A percentile compares a stretch with the other conserved stretches of the same genome.
These are phyloP conservation scores for Citeromyces nyonsensis DNA, from an alignment of 805 yeast species.

Conservation along the genomic window DNA sequence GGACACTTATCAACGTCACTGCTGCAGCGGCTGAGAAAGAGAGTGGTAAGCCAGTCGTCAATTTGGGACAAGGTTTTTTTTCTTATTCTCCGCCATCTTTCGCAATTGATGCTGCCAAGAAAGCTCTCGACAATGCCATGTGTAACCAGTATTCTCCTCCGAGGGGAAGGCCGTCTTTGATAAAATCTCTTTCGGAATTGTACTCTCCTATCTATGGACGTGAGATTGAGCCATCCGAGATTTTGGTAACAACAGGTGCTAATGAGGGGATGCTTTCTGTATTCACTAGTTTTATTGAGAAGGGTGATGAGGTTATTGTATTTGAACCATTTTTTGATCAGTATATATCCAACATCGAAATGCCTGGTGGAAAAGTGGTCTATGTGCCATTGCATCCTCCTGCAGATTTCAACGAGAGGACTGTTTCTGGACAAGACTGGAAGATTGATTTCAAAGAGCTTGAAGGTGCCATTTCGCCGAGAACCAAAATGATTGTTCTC, in stretches of 20 bases:
- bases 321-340: slow-evolving; percentile 97
- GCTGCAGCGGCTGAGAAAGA: slow-evolving; percentile 70
- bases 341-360: slow-evolving; percentile 84
- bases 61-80: slow-evolving; percentile 95
- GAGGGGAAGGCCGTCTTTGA: slow-evolving; percentile 66
- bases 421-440: slow-evolving; percentile 80
- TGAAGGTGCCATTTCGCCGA: slow-evolving; percentile 50
- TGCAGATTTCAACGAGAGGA: slow-evolving; percentile 39
- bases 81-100: slow-evolving; percentile 94
- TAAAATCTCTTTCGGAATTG: slow-evolving; percentile 52
- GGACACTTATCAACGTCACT: slow-evolving; percentile 91
- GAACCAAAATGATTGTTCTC: slow-evolving; percentile 75
- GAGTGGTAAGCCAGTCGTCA: slow-evolving; percentile 64
- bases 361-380: slow-evolving; percentile 85
- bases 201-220: slow-evolving; percentile 58
- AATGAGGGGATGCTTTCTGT: slow-evolving; percentile 87
- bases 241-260: slow-evolving; percentile 89
- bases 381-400: slow-evolving; percentile 86
- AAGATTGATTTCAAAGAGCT: slow-evolving; percentile 65
- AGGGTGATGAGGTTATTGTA: slow-evolving; percentile 91
- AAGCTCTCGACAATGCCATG: slow-evolving; percentile 56
- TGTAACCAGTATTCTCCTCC: slow-evolving; percentile 91
- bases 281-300: slow-evolving; percentile 69
- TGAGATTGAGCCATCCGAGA: slow-evolving; percentile 36
- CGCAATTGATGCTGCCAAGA: slow-evolving; percentile 69